Evolutionary conservation across 352 stramenopile genomes (phyloP), one percentile per base, ranked within the genome.

Genomic region (Pythium biforme): DNA sequence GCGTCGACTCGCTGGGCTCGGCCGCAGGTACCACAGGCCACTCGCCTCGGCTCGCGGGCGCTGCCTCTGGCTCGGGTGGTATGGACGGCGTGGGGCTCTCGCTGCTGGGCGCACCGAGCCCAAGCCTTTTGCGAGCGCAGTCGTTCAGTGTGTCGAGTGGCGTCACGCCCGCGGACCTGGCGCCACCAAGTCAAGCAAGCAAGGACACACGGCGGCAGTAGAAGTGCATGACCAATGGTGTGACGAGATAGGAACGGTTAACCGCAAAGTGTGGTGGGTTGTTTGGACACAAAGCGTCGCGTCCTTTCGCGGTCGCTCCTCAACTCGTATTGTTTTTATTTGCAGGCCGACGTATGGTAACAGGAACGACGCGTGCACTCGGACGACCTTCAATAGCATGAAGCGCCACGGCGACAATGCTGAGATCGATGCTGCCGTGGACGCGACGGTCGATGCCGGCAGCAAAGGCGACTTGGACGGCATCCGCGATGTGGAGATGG

Each of bases 321-420:
- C 39, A 37, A 25, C 19, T 7, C 4, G 2, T 47, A 11, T 47
- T 15, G 17, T 25, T 47, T 15, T 6, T 25, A 23, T 47, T 47
- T 14, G 14, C 17, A 43, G 37, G 15, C 37, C 37, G n/a, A 9
- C 37, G 14, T 14, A 25, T 47, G 40, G 26, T n/a, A 23, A 25
- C 40, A 23, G n/a, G 5, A 6, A 15, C 40, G 14, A 15, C 40
- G 4, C n/a, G 3, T 17, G 40, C 14, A 4, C 7, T 11, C 11
- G 45, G 6, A 17, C 4, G 29, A 8, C 2, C 46, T 22, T 14
- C 39, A 41, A 37, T 15, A 46, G 0, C 9, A 81, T 85, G 55
- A 73, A 69, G 53, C 69, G 76, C 4, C 72, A 77, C 69, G 64
- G 55, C 43, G 69, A 74, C 56, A 61, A 48, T 31, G 51, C 68